Evolutionary conservation across 2,329 filamentous ascomycete genomes (phyloP).

Genomic region (Pseudonectria foliicola): DNA sequence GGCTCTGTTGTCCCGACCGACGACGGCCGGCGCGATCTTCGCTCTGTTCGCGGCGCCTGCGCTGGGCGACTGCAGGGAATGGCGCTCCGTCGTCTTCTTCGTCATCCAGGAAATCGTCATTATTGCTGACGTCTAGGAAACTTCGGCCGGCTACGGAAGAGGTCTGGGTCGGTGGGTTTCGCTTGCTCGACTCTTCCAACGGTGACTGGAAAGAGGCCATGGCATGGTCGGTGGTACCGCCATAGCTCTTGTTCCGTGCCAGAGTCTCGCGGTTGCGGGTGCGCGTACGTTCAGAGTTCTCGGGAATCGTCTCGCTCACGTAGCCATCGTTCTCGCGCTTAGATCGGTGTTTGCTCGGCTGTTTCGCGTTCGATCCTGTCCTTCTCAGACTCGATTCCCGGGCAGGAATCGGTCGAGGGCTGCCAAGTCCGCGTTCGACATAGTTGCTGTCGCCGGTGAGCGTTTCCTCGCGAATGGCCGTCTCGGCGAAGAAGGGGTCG

Average conservation of each 20-base stretch:
- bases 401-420: slow-evolving; percentile 52
- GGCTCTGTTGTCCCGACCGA: slow-evolving; percentile 41
- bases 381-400: slow-evolving; percentile 63
- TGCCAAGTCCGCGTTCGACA: slow-evolving; percentile 22
- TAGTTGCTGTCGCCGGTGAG: slow-evolving; percentile 19
- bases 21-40: slow-evolving; percentile 38
- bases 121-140: slow-evolving; percentile 21
- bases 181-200: slow-evolving; percentile 18
- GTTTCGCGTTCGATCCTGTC: slow-evolving; percentile 43
- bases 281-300: slow-evolving; percentile 29
- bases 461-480: slow-evolving; percentile 50
- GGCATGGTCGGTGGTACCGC: slow-evolving; percentile 5
- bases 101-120: slow-evolving; percentile 23
- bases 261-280: slow-evolving; percentile 12
- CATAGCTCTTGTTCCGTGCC: slow-evolving; percentile 13
- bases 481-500: slow-evolving; percentile 46
- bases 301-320: slow-evolving; percentile 35
- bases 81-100: slow-evolving; percentile 56
- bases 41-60: slow-evolving; percentile 45
- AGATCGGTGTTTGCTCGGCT: slow-evolving; percentile 43
- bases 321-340: slow-evolving; percentile 39
- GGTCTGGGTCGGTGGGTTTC: slow-evolving; percentile 10
- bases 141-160: slow-evolving; percentile 14
- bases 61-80: slow-evolving; percentile 60
- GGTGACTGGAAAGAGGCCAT: slow-evolving; percentile 11